Percentiles rank a stretch among this genome's conserved stretches.
phyloP scores from a whole-genome alignment of 176 grass and related monocot genomes.

The Oryza coarctata region DNA sequence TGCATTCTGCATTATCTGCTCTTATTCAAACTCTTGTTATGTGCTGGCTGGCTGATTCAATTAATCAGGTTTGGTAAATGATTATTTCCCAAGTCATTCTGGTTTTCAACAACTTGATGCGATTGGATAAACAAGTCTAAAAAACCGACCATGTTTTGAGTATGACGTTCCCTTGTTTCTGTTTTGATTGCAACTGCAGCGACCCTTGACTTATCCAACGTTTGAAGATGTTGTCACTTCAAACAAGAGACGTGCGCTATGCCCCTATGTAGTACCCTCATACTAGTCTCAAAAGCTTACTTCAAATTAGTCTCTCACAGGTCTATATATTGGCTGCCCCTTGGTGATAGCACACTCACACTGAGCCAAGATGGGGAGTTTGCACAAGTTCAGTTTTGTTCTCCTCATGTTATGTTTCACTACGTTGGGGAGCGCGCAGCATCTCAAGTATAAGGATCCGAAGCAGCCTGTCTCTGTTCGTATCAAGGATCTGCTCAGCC shows the following conservation, averaged over 20 bases:
- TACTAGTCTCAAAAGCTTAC: constrained; percentile 10
- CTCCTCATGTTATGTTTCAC: constrained; percentile 38
- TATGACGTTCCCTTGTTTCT: background rate
- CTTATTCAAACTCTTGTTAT: background rate
- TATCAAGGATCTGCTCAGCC: constrained; percentile 55
- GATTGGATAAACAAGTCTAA: background rate
- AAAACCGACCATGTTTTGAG: constrained; percentile 6
- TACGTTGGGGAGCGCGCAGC: constrained; percentile 21
- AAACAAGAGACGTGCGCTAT: background rate
- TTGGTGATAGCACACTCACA: constrained; percentile 22
- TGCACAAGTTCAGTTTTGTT: constrained; percentile 37
- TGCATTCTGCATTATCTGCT: constrained; percentile 7
- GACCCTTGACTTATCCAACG: constrained; percentile 9
- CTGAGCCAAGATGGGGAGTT: constrained; percentile 42
- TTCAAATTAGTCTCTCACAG: background rate
- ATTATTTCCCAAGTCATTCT: background rate
- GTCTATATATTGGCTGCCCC: constrained; percentile 33
- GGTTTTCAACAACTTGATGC: background rate
- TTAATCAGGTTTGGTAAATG: constrained; percentile 3
- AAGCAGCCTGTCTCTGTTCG: constrained; percentile 57
- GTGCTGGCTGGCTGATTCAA: background rate
- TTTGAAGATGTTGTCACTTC: background rate
- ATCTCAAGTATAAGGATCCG: constrained; percentile 68
- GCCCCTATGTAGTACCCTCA: background rate
- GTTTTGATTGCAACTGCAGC: constrained; percentile 12